Evolutionary conservation across 345 rosid species (phyloP).

Genomic region (Nasturtium officinale): DNA sequence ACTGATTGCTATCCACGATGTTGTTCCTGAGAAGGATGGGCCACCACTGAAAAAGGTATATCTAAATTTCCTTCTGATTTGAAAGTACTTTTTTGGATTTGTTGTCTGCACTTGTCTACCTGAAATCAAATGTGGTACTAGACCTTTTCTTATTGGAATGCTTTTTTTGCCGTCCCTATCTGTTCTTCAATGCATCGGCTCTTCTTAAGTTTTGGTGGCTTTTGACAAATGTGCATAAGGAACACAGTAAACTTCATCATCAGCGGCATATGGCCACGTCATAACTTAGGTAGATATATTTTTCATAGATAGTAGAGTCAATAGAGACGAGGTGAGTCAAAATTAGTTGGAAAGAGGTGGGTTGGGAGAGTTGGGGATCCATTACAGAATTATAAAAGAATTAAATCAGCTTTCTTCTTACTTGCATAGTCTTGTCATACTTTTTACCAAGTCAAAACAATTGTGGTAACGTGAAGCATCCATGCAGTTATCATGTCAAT

Average conservation of each 20-base stretch:
- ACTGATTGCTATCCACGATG: constrained; percentile 89
- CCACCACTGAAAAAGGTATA: constrained; percentile 82
- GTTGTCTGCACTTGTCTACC: constrained; percentile 24
- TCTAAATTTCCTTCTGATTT: constrained; percentile 21
- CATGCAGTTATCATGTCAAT: neutral
- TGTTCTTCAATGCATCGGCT: neutral
- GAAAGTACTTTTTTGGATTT: constrained; percentile 27
- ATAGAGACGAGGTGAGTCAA: neutral
- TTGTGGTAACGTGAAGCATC: constrained; percentile 17
- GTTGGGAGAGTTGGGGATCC: constrained; percentile 15
- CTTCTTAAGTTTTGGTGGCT: neutral
- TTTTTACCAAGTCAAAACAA: constrained; percentile 5
- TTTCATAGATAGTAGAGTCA: neutral
- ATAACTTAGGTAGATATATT: constrained; percentile 9
- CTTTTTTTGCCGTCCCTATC: constrained; percentile 20
- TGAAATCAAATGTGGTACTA: constrained; percentile 30
- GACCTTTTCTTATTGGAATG: neutral
- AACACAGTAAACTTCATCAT: neutral
- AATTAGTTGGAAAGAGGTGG: constrained; percentile 9
- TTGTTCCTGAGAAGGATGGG: constrained; percentile 84
- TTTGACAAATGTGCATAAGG: neutral
- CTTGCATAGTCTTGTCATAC: neutral
- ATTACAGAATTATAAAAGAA: constrained; percentile 8
- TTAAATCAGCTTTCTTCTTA: neutral
- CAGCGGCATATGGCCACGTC: neutral